Base-by-base conservation (phyloP, 176 grass and related monocot species). In the Puccinellia tenuiflora region DNA sequence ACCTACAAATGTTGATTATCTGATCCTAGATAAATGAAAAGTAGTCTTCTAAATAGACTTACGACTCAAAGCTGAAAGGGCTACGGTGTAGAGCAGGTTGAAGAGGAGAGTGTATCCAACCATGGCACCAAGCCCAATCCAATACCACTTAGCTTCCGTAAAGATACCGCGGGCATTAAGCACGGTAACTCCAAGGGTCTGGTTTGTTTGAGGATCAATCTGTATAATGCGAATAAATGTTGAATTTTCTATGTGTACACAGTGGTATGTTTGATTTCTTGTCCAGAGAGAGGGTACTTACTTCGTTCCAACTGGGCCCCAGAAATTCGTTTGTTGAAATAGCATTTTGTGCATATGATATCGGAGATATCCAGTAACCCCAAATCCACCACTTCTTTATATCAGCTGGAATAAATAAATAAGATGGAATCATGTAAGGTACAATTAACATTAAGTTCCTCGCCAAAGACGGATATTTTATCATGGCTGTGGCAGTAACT, bases 371-470 rank as follows among this genome's bases (percentile, higher is more conserved):
- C 94, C 94, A 97, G 67, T 97, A 97, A 48, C 91, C 94, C 94
- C 94, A 97, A 77, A 91, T 90, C 94, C 91, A 97, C 94, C 94
- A 97, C 80, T 93, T 93, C 57, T 91, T 93, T 10, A 97, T 66
- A 69, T 93, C 64, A 43, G 90, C 94, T 97, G 80, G 35, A 65
- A 86, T 80, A 80, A 24, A 84, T 51, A 60, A 74, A 79, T 35
- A 75, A 71, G 26, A 72, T 75, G 39, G 53, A 64, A 89, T 50
- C 8, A 77, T 63, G 30, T 75, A 64, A 47, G 68, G 8, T 21
- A 43, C 20, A 76, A 77, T 64, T 25, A 57, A 13, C 24, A 76
- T 54, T 66, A 40, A 53, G 70, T 21, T 31, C 5, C 51, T 73
- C 25, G 21, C 72, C 83, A 37, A 62, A 40, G 15, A 77, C 35